Evolutionary conservation across 2,329 filamentous ascomycete species (phyloP), one percentile per base, ranked within the genome.

Genomic region (Colletotrichum godetiae): DNA sequence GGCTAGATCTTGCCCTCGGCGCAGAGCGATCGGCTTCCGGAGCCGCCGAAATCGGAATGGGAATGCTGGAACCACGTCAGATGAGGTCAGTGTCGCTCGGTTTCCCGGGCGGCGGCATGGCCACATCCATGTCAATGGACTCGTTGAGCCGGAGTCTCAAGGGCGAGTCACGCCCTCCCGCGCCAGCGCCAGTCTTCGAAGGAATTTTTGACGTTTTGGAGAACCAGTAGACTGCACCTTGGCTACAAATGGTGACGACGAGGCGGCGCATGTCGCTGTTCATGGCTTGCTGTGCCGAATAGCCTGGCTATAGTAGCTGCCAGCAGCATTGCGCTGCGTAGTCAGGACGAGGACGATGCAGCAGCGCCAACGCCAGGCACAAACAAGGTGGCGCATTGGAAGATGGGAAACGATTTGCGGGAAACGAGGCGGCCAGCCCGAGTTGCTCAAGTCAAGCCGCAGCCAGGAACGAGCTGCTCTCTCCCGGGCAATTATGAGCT

Each of bases 191-290:
- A 5, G 71, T 73, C 2, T 70, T 70, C 27, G 71, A 73, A 46
- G 71, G 71, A 12, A 73, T 73, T 13, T 71, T 71, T 31, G 71
- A 73, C 33, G 71, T 73, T 46, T 59, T 73, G 35, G 61, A 73
- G 27, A 73, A 73, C 49, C 42, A 66, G 29, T 73, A 24, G 62
- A 12, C 8, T 12, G 12, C 24, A 24, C n/a, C 55, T 29, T 15
- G 27, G 24, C 24, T n/a, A 24, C 10, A 7, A 55, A 24, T 19
- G 42, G 2, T n/a, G 42, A 49, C 19, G 19, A 11, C 0, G 10
- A 49, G 19, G 19, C 5, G 10, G 19, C 42, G 10, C 19, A 49
- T 8, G 19, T n/a, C 15, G 42, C 19, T 8, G 7, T 10, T 49
- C 19, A 19, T 49, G n/a, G 4, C 42, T 49, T 11, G 42, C 42